Base-by-base conservation (phyloP, 352 stramenopile species). In the Hyaloperonospora arabidopsidis region DNA sequence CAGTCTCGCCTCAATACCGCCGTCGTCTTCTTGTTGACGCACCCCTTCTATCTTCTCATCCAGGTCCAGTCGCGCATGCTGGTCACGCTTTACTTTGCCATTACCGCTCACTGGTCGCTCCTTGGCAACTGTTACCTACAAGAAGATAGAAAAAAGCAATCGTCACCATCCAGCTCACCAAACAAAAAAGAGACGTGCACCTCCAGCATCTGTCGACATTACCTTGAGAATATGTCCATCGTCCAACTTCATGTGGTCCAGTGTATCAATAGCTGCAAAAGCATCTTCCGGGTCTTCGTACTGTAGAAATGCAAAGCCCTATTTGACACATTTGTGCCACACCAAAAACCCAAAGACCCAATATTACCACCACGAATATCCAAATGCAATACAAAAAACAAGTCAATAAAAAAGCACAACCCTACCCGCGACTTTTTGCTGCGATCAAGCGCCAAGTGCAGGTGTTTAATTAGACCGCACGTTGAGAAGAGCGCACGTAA, bases 231-330 rank as follows among this genome's bases (percentile, higher is more conserved):
- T 59, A 38, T 89, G 79, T 25, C 81, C 81, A 50, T 91, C 81
- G 6, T 66, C 60, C 29, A 91, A 65, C 50, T 65, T 74, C 41
- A 71, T 71, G 23, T 75, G 71, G 48, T 91, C 78, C 44, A 89
- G 73, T 34, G 71, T 77, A 18, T 73, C 55, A 49, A 91, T 91
- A 8, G 81, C 81, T 28, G 52, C 58, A 10, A 48, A 39, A 7
- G 81, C 79, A 35, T 78, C 65, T 0, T 49, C 43, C 0, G 68
- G 50, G 44, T 87, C 67, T 48, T 86, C 76, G 39, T 86, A 91
- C 44, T 91, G 74, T 18, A 91, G 45, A 22, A 91, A 91, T 25
- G 81, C 81, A 57, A 91, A 91, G 14, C 81, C 81, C 80, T 86
- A 28, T 41, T 41, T 18, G 5, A 18, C 38, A 44, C 38, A 19